Evolutionary conservation across 164 flowering plant genomes (phyloP), one percentile per base, ranked within the genome.

Genomic region (Berberis vulgaris): DNA sequence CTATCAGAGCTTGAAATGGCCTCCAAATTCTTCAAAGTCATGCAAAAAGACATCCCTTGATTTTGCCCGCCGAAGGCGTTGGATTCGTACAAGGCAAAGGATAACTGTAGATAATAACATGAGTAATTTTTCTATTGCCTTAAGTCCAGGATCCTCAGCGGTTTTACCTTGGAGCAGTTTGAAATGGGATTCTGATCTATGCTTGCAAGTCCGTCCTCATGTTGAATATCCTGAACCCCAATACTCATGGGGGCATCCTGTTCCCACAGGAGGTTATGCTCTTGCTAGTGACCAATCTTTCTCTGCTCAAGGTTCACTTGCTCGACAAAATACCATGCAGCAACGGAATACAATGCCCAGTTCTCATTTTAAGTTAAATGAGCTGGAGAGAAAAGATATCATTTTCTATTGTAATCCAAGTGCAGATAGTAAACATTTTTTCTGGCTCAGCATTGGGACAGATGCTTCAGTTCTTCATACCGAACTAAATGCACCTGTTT

Each of bases 381-480:
- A 84, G 66, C 89, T 95, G 61, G 94, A 91, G 87, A 95, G 91
- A 80, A 89, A 84, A 71, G 99, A 95, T 78, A 56, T 84, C 59
- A 82, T 95, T 64, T 69, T 88, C 54, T 78, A 69, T 69, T 89
- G 89, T 68, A 64, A n/a, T 57, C 78, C 85, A 45, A 69, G 69
- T 65, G 45, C 57, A 62, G 80, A 70, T 64, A 80, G 71, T 68
- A 80, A 77, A 65, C 78, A 75, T 7, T 62, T 45, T 46, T 71
- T 86, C 73, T 91, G 99, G 99, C 82, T 95, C 61, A 86, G 97
- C 64, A 59, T 82, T 46, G 86, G 96, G 38, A 72, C 88, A 57
- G 99, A 95, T 85, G 99, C 97, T 45, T 83, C 96, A 53, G 82
- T 84, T 74, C 94, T 89, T 72, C 89, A 85, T 9, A 89, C 97